Base-by-base conservation (phyloP, 495 filamentous ascomycete species). In the Poronia punctata region DNA sequence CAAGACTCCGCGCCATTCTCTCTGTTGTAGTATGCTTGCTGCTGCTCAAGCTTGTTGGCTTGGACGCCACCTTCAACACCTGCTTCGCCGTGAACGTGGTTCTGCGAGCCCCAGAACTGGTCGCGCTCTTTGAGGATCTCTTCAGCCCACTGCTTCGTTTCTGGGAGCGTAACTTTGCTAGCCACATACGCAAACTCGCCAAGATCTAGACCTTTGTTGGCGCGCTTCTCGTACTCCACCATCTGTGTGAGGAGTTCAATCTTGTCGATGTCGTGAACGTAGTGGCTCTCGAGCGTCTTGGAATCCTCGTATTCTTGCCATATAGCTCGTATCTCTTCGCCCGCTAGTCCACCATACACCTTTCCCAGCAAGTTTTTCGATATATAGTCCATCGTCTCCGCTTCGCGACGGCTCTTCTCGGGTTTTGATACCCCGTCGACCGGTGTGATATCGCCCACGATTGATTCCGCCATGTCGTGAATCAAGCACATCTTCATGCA, bases 261-360 rank as follows among this genome's bases (percentile, higher is more conserved):
- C 73, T 96, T 95, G 61, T 98, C 92, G 40, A 98, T 76, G 66
- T 97, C 92, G 54, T 98, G 92, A 11, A 98, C 93, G 47, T 88
- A 98, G 45, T 78, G 65, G 38, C 83, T 82, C 62, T 97, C 88
- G 25, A 78, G 62, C 19, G 92, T 96, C 63, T 79, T 63, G 5
- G 78, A 79, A 26, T 84, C 83, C 63, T 98, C 92, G 60, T 98
- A 98, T 59, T 98, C 92, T 49, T 88, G 74, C 83, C 92, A 98
- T 24, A 95, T 64, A 7, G 62, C 74, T 47, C 80, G 71, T 30
- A 98, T 84, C 30, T 83, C 77, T 28, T 70, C 46, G 1, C 80
- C 88, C 5, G 76, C 69, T 11, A 67, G 39, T 8, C 83, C 86
- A 5, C 80, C 79, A 21, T 84, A 69, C 7, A 92, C 83, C 9